Evolutionary conservation across 352 stramenopile genomes (phyloP).

Genomic region (Labyrinthula sp.): DNA sequence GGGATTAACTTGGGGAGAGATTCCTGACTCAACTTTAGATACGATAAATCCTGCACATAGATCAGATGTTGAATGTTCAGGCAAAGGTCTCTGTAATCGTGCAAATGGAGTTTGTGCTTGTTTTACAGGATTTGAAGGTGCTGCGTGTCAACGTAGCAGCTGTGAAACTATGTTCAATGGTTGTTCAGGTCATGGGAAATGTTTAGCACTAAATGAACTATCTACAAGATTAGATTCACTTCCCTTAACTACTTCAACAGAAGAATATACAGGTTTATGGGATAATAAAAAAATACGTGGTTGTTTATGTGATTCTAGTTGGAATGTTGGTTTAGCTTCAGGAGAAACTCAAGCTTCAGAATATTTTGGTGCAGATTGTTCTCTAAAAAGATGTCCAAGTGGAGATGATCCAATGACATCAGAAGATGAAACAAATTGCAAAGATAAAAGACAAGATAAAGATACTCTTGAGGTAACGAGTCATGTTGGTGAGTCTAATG

Average conservation of each 20-base stretch:
- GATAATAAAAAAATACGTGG: slow-evolving; percentile 64
- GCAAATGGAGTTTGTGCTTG: slow-evolving; percentile 28
- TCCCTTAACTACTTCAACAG: slow-evolving; percentile 47
- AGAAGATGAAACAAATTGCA: slow-evolving; percentile 58
- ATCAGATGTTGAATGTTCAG: slow-evolving; percentile 37
- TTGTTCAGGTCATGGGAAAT: slow-evolving; percentile 32
- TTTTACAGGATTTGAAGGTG: slow-evolving; percentile 29
- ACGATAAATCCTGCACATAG: slow-evolving; percentile 39
- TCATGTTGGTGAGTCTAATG: slow-evolving; percentile 2
- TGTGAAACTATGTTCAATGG: slow-evolving; percentile 34
- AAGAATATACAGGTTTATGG: slow-evolving; percentile 47
- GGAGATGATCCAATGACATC: slow-evolving; percentile 57
- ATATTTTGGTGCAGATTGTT: slow-evolving; percentile 66
- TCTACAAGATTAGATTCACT: slow-evolving; percentile 36
- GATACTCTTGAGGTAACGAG: not conserved
- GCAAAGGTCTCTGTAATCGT: slow-evolving; percentile 31
- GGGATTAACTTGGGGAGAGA: slow-evolving; percentile 37
- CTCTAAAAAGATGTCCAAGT: slow-evolving; percentile 49
- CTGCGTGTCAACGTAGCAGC: slow-evolving; percentile 30
- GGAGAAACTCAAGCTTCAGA: slow-evolving; percentile 53
- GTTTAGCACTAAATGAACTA: slow-evolving; percentile 28
- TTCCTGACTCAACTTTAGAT: slow-evolving; percentile 34
- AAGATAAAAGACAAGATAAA: slow-evolving; percentile 16
- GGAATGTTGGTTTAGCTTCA: slow-evolving; percentile 41
- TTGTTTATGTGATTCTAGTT: slow-evolving; percentile 47